Evolutionary conservation across 805 yeast species (phyloP).

Genomic region (Candida xyloterini): DNA sequence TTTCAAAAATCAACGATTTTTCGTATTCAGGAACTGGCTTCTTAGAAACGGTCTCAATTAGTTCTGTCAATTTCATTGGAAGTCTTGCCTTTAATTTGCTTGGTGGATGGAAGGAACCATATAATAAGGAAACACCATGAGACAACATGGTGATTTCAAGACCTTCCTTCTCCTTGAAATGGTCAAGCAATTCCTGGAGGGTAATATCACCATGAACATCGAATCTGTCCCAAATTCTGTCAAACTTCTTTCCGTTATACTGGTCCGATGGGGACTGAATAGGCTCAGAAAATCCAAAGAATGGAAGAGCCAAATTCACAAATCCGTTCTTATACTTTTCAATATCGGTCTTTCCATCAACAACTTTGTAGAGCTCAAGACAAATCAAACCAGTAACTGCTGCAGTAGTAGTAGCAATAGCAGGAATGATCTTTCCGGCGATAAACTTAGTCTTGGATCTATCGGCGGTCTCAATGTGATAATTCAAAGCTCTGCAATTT

Average conservation of each 20-base stretch:
- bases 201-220: conserved; percentile 76
- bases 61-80: conserved; percentile 61
- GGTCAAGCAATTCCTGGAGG: conserved; percentile 65
- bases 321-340: conserved; percentile 93
- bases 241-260: conserved; percentile 76
- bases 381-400: conserved; percentile 93
- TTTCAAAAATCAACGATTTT: conserved; percentile 78
- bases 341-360: conserved; percentile 66
- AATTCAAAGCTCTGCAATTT: conserved; percentile 91
- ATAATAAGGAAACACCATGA: conserved; percentile 82
- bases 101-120: conserved; percentile 92
- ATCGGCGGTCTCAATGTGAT: conserved; percentile 85
- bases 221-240: conserved; percentile 94
- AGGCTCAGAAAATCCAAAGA: conserved; percentile 96
- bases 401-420: conserved; percentile 99
- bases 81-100: conserved; percentile 81
- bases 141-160: conserved; percentile 89
- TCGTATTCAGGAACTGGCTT: conserved; percentile 73
- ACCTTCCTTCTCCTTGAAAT: conserved; percentile 80
- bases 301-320: conserved; percentile 88
- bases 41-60: conserved; percentile 83
- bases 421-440: conserved; percentile 98
- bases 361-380: conserved; percentile 87
- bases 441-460: conserved; percentile 89
- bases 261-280: conserved; percentile 78